phyloP scores from a whole-genome alignment of 176 grass and related monocot genomes.

The Themeda triandra region DNA sequence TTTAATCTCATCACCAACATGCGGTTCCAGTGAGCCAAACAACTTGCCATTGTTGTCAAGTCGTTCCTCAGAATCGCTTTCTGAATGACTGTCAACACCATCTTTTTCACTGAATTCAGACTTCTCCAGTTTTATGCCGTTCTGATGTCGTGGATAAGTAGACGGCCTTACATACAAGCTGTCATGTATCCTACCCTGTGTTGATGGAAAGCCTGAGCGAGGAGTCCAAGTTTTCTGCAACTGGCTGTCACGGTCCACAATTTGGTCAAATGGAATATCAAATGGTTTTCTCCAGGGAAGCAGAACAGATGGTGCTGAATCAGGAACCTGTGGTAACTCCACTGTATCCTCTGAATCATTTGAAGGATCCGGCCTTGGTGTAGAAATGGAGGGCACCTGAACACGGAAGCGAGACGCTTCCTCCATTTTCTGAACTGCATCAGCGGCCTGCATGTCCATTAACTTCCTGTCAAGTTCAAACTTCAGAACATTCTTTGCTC shows the following conservation, averaged over 20 bases:
- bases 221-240: constrained; percentile 44
- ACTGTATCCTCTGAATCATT: constrained; percentile 41
- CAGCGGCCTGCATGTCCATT: constrained; percentile 49
- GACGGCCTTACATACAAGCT: background rate
- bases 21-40: constrained; percentile 41
- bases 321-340: constrained; percentile 49
- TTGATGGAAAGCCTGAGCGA: no score
- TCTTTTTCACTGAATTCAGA: constrained; percentile 19
- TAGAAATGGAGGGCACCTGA: constrained; percentile 53
- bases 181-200: constrained; percentile 18
- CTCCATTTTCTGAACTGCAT: constrained; percentile 40
- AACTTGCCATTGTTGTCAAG: constrained; percentile 29
- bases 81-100: background rate
- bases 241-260: background rate
- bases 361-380: constrained; percentile 29
- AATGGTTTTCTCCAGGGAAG: constrained; percentile 37
- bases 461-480: constrained; percentile 53
- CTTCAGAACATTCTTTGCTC: constrained; percentile 48
- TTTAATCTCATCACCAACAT: constrained; percentile 43
- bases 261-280: constrained; percentile 40
- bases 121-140: background rate
- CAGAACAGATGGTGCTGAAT: constrained; percentile 55
- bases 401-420: constrained; percentile 48
- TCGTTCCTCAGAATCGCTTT: background rate
- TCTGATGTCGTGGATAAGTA: background rate